Conservation (phyloP, 2,329 filamentous ascomycete species). For the Pseudogymnoascus sp. region DNA sequence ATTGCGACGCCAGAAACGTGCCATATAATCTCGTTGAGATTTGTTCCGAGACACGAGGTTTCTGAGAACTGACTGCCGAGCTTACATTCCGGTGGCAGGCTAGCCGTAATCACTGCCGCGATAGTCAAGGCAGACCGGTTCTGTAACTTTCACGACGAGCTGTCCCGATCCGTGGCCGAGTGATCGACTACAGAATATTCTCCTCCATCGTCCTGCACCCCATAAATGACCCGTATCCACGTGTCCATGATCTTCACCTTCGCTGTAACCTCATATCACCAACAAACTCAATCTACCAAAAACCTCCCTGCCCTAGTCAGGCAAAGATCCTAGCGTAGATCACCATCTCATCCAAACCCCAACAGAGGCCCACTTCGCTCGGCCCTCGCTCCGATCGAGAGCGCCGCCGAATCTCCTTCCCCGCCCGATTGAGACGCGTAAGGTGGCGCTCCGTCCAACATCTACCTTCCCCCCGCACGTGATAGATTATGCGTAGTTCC, state of each 20-base stretch:
- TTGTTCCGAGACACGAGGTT: neutral
- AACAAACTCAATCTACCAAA: conserved; percentile 1
- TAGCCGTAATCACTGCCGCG: neutral
- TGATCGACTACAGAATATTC: neutral
- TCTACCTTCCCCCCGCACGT: neutral
- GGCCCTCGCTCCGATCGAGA: neutral
- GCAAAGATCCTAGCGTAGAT: neutral
- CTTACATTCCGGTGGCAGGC: neutral
- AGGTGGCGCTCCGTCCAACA: neutral
- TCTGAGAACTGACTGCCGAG: neutral
- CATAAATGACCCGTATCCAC: neutral
- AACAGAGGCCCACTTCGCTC: conserved; percentile 3
- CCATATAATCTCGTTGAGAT: neutral
- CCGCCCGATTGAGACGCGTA: neutral
- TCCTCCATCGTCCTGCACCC: neutral
- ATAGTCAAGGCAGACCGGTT: neutral
- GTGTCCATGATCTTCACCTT: neutral
- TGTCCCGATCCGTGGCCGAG: neutral
- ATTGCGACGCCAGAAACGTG: neutral
- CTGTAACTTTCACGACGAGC: neutral
- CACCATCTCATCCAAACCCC: neutral
- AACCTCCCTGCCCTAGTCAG: neutral
- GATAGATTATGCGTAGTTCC: neutral
- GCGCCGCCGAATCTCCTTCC: neutral
- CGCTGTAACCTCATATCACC: neutral